phyloP scores from a whole-genome alignment of 2,329 filamentous ascomycete genomes.

The Metarhizium album region DNA sequence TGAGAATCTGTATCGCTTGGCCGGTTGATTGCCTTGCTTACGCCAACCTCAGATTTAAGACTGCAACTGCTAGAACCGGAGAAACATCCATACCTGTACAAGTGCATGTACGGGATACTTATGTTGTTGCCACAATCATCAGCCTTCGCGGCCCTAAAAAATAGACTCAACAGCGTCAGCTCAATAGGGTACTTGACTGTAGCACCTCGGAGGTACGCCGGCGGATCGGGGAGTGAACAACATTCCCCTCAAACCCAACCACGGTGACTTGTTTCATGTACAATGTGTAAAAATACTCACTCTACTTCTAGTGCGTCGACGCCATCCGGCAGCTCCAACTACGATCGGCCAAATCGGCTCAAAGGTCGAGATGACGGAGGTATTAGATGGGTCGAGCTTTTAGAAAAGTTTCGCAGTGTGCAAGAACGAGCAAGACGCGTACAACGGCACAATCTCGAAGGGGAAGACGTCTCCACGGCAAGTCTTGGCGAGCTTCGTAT shows the following conservation, averaged over 20 bases:
- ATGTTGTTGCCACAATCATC: constrained; percentile 99
- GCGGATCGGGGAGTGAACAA: background rate
- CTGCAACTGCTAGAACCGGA: constrained; percentile 93
- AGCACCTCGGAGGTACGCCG: constrained; percentile 62
- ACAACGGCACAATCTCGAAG: constrained; percentile 47
- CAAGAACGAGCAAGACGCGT: constrained; percentile 75
- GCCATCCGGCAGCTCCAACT: constrained; percentile 42
- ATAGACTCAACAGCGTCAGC: constrained; percentile 91
- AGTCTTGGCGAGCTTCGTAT: constrained; percentile 31
- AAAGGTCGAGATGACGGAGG: constrained; percentile 71
- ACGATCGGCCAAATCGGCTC: constrained; percentile 67
- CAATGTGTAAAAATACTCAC: constrained; percentile 1
- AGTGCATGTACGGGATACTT: constrained; percentile 90
- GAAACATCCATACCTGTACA: constrained; percentile 89
- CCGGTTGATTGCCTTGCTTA: background rate
- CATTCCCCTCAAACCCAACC: background rate
- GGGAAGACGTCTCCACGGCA: constrained; percentile 36
- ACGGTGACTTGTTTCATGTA: background rate
- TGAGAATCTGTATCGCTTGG: background rate
- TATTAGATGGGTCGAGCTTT: constrained; percentile 83
- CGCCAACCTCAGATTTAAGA: constrained; percentile 57
- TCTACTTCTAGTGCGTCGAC: constrained; percentile 29
- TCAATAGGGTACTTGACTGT: constrained; percentile 92
- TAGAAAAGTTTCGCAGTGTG: constrained; percentile 88
- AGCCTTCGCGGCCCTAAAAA: constrained; percentile 92